Evolutionary conservation across 1,284 basidiomycete genomes (phyloP).

Genomic region (Rhodotorula sp.): DNA sequence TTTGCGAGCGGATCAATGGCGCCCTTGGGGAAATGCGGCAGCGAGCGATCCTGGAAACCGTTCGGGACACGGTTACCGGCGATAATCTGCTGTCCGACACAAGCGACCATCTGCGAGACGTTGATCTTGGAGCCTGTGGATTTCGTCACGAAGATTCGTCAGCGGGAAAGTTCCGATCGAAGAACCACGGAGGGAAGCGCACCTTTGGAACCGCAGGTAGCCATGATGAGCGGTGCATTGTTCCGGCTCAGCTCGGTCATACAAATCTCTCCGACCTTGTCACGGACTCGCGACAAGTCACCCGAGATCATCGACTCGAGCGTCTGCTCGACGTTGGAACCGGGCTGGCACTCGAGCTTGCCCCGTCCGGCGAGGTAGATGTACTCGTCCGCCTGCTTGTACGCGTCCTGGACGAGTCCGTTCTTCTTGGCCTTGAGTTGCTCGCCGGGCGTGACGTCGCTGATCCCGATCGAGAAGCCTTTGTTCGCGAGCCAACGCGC

Average conservation of each 20-base stretch:
- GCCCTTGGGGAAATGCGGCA: constrained; percentile 98
- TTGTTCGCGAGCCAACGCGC: constrained; percentile 95
- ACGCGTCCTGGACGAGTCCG: constrained; percentile 80
- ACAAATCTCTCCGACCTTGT: constrained; percentile 94
- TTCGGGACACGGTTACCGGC: constrained; percentile 96
- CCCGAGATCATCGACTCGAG: constrained; percentile 93
- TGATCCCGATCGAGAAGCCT: constrained; percentile 97
- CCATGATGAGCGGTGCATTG: constrained; percentile 98
- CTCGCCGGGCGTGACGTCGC: constrained; percentile 95
- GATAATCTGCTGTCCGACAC: constrained; percentile 99
- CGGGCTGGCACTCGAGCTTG: constrained; percentile 90
- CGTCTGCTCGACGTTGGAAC: constrained; percentile 95
- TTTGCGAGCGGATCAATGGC: constrained; percentile 95
- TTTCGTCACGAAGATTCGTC: not conserved
- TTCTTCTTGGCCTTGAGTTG: constrained; percentile 79
- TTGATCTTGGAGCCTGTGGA: constrained; percentile 93
- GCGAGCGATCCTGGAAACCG: constrained; percentile 97
- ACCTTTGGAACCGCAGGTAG: constrained; percentile 98
- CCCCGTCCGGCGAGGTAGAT: constrained; percentile 90
- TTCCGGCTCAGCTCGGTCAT: constrained; percentile 95
- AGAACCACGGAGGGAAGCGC: constrained; percentile 14
- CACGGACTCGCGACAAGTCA: constrained; percentile 89
- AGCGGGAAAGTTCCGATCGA: not conserved
- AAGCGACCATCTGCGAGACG: constrained; percentile 99
- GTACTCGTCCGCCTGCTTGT: constrained; percentile 79